Evolutionary conservation across 441 rosid species (phyloP).

Genomic region (Erysimum cheiri): DNA sequence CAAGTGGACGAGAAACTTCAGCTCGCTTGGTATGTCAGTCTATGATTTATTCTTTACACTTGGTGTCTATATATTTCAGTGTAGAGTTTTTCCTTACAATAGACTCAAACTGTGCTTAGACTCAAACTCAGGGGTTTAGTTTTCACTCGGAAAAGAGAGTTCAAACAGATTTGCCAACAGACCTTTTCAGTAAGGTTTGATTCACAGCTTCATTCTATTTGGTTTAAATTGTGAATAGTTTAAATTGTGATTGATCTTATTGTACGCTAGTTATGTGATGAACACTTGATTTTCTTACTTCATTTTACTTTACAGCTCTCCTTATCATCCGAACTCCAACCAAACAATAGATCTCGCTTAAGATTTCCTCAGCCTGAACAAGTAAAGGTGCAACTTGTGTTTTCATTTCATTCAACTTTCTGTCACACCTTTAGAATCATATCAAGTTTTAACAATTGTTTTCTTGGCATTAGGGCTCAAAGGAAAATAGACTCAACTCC

Average conservation of each 20-base stretch:
- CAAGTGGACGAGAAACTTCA: constrained; percentile 84
- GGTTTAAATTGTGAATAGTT: not conserved
- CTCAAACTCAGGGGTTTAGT: constrained; percentile 69
- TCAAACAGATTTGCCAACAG: constrained; percentile 68
- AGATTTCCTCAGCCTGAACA: constrained; percentile 51
- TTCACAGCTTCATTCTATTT: constrained; percentile 24
- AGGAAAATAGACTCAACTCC: constrained; percentile 77
- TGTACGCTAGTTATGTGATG: not conserved
- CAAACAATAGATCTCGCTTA: constrained; percentile 52
- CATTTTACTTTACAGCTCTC: constrained; percentile 57
- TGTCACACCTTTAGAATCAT: constrained; percentile 14
- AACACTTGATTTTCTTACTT: not conserved
- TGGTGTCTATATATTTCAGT: not conserved
- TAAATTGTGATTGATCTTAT: not conserved
- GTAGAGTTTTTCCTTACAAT: not conserved
- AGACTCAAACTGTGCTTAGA: constrained; percentile 30
- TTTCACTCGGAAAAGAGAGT: constrained; percentile 66
- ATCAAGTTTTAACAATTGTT: constrained; percentile 45
- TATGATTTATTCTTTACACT: constrained; percentile 16
- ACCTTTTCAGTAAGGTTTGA: constrained; percentile 84
- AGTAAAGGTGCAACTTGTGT: constrained; percentile 56
- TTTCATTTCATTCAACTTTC: constrained; percentile 6
- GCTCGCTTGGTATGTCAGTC: constrained; percentile 69
- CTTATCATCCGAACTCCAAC: constrained; percentile 62
- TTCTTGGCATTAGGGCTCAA: constrained; percentile 72